Conservation (phyloP, 768 basidiomycete species). For the Lentinus tigrinus region DNA sequence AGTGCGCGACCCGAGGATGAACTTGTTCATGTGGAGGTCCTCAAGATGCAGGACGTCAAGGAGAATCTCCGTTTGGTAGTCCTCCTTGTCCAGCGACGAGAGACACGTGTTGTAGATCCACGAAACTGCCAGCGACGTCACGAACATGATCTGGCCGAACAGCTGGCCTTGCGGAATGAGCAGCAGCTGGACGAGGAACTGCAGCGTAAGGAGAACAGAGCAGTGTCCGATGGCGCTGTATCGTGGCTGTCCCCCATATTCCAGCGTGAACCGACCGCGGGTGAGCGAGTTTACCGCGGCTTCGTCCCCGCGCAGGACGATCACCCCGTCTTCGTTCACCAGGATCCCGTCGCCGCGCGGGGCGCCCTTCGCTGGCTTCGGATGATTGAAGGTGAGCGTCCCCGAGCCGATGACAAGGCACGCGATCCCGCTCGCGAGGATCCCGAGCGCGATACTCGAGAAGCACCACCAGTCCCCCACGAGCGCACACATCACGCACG, state of each 20-base stretch:
- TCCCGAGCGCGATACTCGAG: conserved; percentile 11
- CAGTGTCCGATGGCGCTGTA: conserved; percentile 8
- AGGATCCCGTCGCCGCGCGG: conserved; percentile 10
- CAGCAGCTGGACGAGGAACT: conserved; percentile 15
- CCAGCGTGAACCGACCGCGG: conserved; percentile 11
- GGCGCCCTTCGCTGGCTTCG: conserved; percentile 7
- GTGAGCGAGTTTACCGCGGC: conserved; percentile 16
- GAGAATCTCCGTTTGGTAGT: conserved; percentile 13
- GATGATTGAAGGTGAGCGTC: conserved; percentile 9
- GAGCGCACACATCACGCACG: conserved; percentile 9
- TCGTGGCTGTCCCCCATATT: conserved; percentile 1
- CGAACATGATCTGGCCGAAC: conserved; percentile 18
- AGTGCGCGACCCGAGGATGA: conserved; percentile 7
- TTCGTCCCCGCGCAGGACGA: conserved; percentile 12
- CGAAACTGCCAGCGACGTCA: conserved; percentile 12
- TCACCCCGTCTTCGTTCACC: conserved; percentile 5
- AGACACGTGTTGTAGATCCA: conserved; percentile 19
- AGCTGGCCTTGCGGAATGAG: conserved; percentile 17
- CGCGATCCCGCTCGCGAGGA: conserved; percentile 14
- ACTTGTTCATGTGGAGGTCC: neutral
- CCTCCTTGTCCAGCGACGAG: conserved; percentile 16
- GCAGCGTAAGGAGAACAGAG: conserved; percentile 10
- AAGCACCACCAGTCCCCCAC: conserved; percentile 16
- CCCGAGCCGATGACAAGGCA: conserved; percentile 14
- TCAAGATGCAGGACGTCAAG: neutral